phyloP scores from a whole-genome alignment of 306 rosid species.

The Prunus kanzakura region DNA sequence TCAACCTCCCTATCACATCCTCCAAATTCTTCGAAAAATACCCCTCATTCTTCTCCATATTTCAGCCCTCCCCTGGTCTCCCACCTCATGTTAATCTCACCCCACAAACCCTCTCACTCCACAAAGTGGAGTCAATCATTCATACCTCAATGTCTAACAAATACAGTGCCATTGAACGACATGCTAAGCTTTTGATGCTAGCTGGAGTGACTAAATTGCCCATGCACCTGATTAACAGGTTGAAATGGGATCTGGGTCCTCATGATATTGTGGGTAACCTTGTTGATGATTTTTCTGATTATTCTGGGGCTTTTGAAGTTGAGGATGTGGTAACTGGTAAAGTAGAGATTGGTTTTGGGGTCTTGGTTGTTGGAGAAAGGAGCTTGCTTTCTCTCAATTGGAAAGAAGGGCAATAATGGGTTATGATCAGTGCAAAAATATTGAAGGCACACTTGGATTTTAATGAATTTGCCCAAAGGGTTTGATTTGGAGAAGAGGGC shows the following conservation, averaged over 20 bases:
- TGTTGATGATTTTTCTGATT: slow-evolving; percentile 70
- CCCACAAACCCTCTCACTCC: slow-evolving; percentile 48
- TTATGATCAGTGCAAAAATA: slow-evolving; percentile 22
- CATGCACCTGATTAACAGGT: slow-evolving; percentile 53
- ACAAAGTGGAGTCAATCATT: slow-evolving; percentile 53
- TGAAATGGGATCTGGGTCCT: slow-evolving; percentile 88
- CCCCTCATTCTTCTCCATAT: slow-evolving; percentile 46
- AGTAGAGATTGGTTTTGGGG: slow-evolving; percentile 58
- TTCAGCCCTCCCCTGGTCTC: slow-evolving; percentile 50
- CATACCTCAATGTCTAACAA: slow-evolving; percentile 38
- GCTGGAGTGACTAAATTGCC: slow-evolving; percentile 60
- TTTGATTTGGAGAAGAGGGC: slow-evolving; percentile 71
- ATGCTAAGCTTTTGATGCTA: slow-evolving; percentile 73
- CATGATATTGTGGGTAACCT: slow-evolving; percentile 47
- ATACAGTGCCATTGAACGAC: slow-evolving; percentile 47
- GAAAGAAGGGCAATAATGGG: slow-evolving; percentile 47
- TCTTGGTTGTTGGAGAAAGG: slow-evolving; percentile 64
- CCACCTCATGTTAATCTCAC: slow-evolving; percentile 59
- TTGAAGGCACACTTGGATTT: slow-evolving; percentile 44
- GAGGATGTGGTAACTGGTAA: slow-evolving; percentile 48
- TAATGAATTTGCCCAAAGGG: slow-evolving; percentile 61
- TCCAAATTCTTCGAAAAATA: slow-evolving; percentile 47
- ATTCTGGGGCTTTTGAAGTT: slow-evolving; percentile 56
- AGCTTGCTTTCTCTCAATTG: slow-evolving; percentile 62
- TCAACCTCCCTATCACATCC: slow-evolving; percentile 50